Evolutionary conservation across 2,329 filamentous ascomycete species (phyloP).

Genomic region (Leptographium wingfieldii): DNA sequence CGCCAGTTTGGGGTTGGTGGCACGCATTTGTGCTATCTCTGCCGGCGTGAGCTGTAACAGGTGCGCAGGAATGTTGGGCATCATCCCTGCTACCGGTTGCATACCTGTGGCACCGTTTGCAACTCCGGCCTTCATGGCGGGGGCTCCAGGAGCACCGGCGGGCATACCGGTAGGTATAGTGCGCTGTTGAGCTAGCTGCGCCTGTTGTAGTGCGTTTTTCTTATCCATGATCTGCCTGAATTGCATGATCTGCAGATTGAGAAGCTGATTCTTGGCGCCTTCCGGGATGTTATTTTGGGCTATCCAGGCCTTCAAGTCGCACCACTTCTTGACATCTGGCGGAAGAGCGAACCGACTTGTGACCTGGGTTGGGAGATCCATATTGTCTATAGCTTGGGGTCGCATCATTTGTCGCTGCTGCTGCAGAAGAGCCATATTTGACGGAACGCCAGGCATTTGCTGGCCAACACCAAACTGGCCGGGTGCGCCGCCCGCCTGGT

Average conservation of each 20-base stretch:
- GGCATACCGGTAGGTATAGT: constrained; percentile 4
- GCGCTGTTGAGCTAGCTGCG: constrained; percentile 9
- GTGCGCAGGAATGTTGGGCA: constrained; percentile 8
- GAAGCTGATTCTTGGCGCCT: constrained; percentile 20
- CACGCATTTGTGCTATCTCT: constrained; percentile 9
- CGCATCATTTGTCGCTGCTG: constrained; percentile 15
- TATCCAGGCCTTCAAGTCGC: constrained; percentile 31
- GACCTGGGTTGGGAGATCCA: constrained; percentile 31
- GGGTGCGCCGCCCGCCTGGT: constrained; percentile 8
- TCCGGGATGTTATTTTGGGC: constrained; percentile 23
- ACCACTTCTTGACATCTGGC: constrained; percentile 35
- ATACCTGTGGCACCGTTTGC: neutral
- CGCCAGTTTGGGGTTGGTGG: constrained; percentile 8
- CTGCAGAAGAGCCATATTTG: constrained; percentile 8
- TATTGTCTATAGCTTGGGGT: constrained; percentile 30
- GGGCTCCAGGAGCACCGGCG: neutral
- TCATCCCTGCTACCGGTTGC: constrained; percentile 2
- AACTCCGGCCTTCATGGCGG: neutral
- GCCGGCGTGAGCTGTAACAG: constrained; percentile 6
- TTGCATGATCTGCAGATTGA: constrained; percentile 25
- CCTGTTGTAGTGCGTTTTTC: constrained; percentile 1
- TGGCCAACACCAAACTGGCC: constrained; percentile 11
- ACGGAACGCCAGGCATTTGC: constrained; percentile 4
- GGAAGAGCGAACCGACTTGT: constrained; percentile 22
- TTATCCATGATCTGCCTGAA: constrained; percentile 20